Conservation (phyloP, 1,139 yeast species). For the Pichia sp. region DNA sequence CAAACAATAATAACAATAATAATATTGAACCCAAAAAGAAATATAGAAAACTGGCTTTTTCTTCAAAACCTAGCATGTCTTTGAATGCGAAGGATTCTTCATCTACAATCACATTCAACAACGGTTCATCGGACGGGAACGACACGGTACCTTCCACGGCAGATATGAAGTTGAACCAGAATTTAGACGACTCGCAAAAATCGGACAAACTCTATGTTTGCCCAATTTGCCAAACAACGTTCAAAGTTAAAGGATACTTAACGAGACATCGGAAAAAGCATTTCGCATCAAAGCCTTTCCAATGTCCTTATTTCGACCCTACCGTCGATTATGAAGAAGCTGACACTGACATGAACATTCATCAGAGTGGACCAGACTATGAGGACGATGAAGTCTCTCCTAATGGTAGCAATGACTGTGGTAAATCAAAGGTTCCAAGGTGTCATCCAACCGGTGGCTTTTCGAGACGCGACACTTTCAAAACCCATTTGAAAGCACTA, state of each 20-base stretch:
- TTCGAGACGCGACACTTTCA: conserved; percentile 54
- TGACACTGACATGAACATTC: background rate
- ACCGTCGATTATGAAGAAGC: conserved; percentile 30
- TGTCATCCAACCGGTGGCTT: conserved; percentile 61
- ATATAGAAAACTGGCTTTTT: conserved; percentile 4
- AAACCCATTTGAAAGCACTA: conserved; percentile 53
- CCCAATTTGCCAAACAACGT: conserved; percentile 42
- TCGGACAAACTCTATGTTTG: conserved; percentile 30
- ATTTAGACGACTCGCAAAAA: background rate
- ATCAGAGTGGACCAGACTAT: background rate
- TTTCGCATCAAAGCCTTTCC: conserved; percentile 45
- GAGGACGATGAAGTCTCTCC: conserved; percentile 27
- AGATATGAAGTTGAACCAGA: background rate
- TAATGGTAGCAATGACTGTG: background rate
- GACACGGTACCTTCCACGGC: background rate
- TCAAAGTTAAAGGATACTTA: conserved; percentile 53
- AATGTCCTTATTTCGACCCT: conserved; percentile 42
- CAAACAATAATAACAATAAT: background rate
- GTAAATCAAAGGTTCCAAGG: conserved; percentile 24
- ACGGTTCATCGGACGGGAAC: background rate
- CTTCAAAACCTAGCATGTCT: conserved; percentile 1
- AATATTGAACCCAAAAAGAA: conserved; percentile 5
- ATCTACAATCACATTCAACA: background rate
- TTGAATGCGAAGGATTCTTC: background rate
- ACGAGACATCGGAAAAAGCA: conserved; percentile 56